Conservation (phyloP, 1,139 yeast species). For the Pichia sp. region DNA sequence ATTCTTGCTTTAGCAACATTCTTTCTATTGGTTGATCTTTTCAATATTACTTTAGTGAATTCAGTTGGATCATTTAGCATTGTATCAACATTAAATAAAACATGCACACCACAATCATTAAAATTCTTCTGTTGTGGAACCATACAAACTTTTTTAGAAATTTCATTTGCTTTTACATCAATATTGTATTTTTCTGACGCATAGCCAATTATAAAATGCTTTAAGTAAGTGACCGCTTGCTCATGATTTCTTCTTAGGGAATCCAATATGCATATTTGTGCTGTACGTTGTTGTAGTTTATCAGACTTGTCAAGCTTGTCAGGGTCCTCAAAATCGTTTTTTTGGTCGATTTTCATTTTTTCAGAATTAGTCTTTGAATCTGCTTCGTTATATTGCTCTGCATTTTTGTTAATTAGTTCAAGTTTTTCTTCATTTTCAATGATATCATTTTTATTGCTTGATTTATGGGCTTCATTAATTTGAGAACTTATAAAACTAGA, state of each 20-base stretch:
- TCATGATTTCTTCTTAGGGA: conserved; percentile 61
- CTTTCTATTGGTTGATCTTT: conserved; percentile 21
- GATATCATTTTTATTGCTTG: neutral
- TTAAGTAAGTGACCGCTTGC: conserved; percentile 48
- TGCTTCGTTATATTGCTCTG: neutral
- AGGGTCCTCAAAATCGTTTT: neutral
- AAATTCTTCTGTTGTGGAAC: conserved; percentile 86
- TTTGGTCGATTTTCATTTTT: neutral
- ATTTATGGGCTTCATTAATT: neutral
- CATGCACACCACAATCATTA: conserved; percentile 94
- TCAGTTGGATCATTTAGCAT: conserved; percentile 34
- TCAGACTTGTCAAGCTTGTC: neutral
- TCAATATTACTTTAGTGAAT: conserved; percentile 19
- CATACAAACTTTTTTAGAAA: conserved; percentile 41
- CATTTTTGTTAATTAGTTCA: neutral
- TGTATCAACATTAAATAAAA: conserved; percentile 67
- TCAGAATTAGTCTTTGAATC: neutral
- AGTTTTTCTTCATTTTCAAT: neutral
- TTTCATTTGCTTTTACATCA: conserved; percentile 39
- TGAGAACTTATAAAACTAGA: neutral
- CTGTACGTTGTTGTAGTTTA: conserved; percentile 26
- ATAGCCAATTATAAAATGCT: conserved; percentile 58
- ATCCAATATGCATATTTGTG: conserved; percentile 67
- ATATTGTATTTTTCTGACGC: conserved; percentile 58
- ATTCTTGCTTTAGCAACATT: neutral